Base-by-base conservation (phyloP, 163 green algal species). In the Chlamydomonas reinhardtii region DNA sequence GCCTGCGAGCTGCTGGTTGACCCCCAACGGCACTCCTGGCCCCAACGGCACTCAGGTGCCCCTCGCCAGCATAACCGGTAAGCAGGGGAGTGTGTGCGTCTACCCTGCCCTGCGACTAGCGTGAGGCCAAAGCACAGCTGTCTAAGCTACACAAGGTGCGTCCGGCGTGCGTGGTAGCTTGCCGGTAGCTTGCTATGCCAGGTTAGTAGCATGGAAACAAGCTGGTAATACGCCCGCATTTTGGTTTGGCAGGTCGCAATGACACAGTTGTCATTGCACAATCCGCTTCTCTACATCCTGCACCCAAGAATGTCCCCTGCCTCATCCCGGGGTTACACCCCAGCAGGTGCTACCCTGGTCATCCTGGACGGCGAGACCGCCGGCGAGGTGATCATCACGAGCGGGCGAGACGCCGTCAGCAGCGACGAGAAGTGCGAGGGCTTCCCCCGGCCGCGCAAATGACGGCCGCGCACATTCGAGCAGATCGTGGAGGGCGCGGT, bases 321-420 rank as follows among this genome's bases (percentile, higher is more conserved):
- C 25, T 24, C 8, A 27, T 27, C 62, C 19, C 12, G 25, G 74
- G 83, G 73, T 86, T 94, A 22, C 73, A 83, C 56, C 81, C 89
- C 84, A 93, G 93, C 78, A 81, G 93, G 93, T 74, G 89, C 91
- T 31, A 84, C 69, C 4, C 77, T 94, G 17, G 73, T 92, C 24
- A 84, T 94, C 35, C 59, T 94, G 31, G 88, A 86, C 25, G 81
- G 70, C n/a, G 82, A 85, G 52, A 91, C 75, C n/a, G 85, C 75
- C n/a, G 85, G 83, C 27, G 76, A 79, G 24, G 37, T 93, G 17
- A 79, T 93, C 61, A 85, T 39, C 22, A 66, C 34, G 52, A 86
- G 87, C 65, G 90, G 80, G 29, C 81, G 90, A 4, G 82, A 80
- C 20, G 88, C 82, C 35, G 76, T 93, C 0, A 37, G 16, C 14